These are phyloP conservation scores for Whalleya microplaca DNA, from an alignment of 2,329 filamentous ascomycete genomes.

Conservation along the genomic window DNA sequence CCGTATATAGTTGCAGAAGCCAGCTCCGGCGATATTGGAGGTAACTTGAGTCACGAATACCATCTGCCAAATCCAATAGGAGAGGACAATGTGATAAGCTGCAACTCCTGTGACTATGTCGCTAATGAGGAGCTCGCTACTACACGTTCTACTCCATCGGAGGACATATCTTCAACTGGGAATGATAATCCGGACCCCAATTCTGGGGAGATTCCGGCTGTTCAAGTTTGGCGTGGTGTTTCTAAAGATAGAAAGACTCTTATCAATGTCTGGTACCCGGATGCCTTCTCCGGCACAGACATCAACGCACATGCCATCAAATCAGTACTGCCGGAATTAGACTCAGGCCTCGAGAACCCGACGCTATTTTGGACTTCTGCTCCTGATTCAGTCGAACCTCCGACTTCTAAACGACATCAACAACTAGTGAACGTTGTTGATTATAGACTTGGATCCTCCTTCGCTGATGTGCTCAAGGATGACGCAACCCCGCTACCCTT, in stretches of 20 bases:
- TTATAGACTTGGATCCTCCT: slow-evolving; percentile 37
- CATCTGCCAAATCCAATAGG: slow-evolving; percentile 80
- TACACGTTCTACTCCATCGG: slow-evolving; percentile 24
- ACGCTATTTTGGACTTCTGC: slow-evolving; percentile 54
- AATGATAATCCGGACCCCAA: background rate
- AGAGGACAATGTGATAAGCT: slow-evolving; percentile 83
- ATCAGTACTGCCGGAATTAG: slow-evolving; percentile 66
- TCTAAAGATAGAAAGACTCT: slow-evolving; percentile 69
- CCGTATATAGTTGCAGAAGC: slow-evolving; percentile 86
- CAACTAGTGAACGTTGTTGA: slow-evolving; percentile 36
- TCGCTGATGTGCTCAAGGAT: slow-evolving; percentile 16
- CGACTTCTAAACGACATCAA: slow-evolving; percentile 16
- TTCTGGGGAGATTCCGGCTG: background rate
- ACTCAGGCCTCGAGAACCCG: slow-evolving; percentile 69
- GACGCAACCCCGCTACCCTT: slow-evolving; percentile 10
- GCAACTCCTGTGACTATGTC: slow-evolving; percentile 72
- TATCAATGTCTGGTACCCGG: slow-evolving; percentile 70
- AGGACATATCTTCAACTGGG: background rate
- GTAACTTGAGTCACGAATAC: slow-evolving; percentile 91
- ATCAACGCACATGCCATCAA: slow-evolving; percentile 66
- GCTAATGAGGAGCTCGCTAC: slow-evolving; percentile 86
- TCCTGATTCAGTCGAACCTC: slow-evolving; percentile 28
- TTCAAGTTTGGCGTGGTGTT: slow-evolving; percentile 63
- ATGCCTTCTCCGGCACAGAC: slow-evolving; percentile 34
- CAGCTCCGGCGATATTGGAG: slow-evolving; percentile 95